Evolutionary conservation across 208 protist genomes (phyloP), one percentile per base, ranked within the genome.

Genomic region (Angomonas ambiguus): DNA sequence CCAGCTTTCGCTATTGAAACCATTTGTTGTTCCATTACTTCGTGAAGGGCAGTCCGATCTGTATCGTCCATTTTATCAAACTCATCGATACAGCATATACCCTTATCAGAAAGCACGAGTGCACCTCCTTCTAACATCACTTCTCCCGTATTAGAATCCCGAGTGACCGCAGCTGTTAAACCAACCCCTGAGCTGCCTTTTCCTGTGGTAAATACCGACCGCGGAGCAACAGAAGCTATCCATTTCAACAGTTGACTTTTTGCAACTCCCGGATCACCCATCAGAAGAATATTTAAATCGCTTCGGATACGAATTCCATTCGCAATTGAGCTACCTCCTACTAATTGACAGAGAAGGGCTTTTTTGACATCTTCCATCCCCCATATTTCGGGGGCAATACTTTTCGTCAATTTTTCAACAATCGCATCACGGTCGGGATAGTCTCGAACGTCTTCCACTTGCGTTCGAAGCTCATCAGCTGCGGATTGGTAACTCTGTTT

Each of bases 61-160:
- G 75, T 79, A 62, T 99, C 98, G 67, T 88, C 89, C 98, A 99
- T 99, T 72, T 99, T 99, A 83, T 99, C 99, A 76, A 99, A 99
- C 81, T 99, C 99, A 79, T 99, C 99, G 65, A 99, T 99, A 80
- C 98, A 99, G 87, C 99, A 99, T 38, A 99, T 89, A 58, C 99
- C 99, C 22, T 93, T 85, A 74, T 99, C 98, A 30, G 87, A 91
- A 20, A 99, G 78, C 27, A 99, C 97, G 2, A 99, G 85, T 4
- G 98, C 98, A 62, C 98, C 95, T 35, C 86, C 92, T 75, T 99
- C 98, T 28, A 96, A 84, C 77, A 94, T 82, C 2, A 92, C 83
- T 60, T 99, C 98, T 20, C 88, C 79, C 3, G 98, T 99, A 31
- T 99, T 92, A 1, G 90, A 86, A 77, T 99, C 98, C 13, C 85